Conservation (phyloP, 148 eudicot genomes). For the Vaccinium darrowii region DNA sequence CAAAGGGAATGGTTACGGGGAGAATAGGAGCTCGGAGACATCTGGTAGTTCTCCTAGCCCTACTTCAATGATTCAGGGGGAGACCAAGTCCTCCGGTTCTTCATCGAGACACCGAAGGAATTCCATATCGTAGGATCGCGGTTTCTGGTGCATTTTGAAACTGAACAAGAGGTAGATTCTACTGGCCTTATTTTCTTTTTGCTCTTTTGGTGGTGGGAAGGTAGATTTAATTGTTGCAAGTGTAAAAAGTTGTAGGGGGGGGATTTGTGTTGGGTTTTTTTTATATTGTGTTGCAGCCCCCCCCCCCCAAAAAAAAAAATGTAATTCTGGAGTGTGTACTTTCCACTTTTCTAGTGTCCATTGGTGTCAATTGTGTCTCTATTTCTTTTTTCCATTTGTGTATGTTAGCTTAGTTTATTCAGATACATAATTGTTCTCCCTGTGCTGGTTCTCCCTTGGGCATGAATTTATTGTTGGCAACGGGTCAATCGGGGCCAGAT, state of each 20-base stretch:
- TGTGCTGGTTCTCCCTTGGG: neutral
- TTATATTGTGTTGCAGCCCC: neutral
- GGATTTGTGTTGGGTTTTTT: neutral
- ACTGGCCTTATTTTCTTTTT: neutral
- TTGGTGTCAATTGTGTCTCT: neutral
- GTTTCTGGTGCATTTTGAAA: neutral
- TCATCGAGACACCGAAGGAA: slow-evolving; percentile 58
- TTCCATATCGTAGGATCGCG: slow-evolving; percentile 43
- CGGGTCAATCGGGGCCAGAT: no score
- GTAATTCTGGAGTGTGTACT: neutral
- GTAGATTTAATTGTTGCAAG: neutral
- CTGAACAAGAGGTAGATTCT: neutral
- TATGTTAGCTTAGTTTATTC: neutral
- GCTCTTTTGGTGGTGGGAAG: neutral
- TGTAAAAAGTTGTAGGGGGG: slow-evolving; percentile 17
- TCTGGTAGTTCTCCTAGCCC: slow-evolving; percentile 80
- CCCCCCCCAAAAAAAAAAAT: neutral
- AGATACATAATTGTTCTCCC: neutral
- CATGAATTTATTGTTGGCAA: no score
- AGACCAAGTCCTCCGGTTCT: slow-evolving; percentile 56
- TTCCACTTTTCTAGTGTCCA: neutral
- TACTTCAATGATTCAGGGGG: slow-evolving; percentile 58
- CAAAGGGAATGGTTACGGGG: slow-evolving; percentile 49
- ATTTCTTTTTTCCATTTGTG: neutral
- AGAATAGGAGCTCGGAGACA: slow-evolving; percentile 79